phyloP scores from a whole-genome alignment of 179 eudicot genomes.

The Beta corolliflora region DNA sequence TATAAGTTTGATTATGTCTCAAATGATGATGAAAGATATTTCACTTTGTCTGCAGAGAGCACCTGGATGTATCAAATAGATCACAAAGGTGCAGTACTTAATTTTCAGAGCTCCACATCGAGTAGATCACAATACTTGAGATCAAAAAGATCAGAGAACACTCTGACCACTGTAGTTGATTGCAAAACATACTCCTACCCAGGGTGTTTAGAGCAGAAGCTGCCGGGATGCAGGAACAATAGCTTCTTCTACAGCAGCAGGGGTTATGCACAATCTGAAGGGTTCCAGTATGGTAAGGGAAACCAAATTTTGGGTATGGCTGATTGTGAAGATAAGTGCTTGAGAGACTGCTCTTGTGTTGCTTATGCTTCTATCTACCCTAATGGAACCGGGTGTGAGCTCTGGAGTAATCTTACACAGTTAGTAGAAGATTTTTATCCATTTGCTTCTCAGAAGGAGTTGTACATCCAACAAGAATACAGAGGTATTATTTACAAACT shows the following conservation, averaged over 20 bases:
- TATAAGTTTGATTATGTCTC: slow-evolving; percentile 29
- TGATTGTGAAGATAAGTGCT: slow-evolving; percentile 41
- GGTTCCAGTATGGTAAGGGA: slow-evolving; percentile 11
- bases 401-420: slow-evolving; percentile 31
- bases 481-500: background rate
- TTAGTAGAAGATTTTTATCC: slow-evolving; percentile 3
- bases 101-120: background rate
- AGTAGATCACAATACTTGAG: background rate
- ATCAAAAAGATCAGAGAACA: background rate
- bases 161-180: slow-evolving; percentile 8
- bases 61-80: slow-evolving; percentile 24
- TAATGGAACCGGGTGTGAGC: slow-evolving; percentile 40
- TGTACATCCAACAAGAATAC: slow-evolving; percentile 15
- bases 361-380: slow-evolving; percentile 34
- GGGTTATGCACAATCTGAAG: slow-evolving; percentile 20
- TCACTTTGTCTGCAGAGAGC: slow-evolving; percentile 24
- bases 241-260: slow-evolving; percentile 15
- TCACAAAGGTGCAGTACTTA: background rate
- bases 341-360: slow-evolving; percentile 38
- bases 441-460: background rate
- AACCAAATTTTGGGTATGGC: slow-evolving; percentile 24
- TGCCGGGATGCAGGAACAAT: slow-evolving; percentile 32
- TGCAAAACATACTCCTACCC: background rate
- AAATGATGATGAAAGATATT: slow-evolving; percentile 30
- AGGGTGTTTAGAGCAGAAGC: slow-evolving; percentile 27